Evolutionary conservation across 2,329 filamentous ascomycete genomes (phyloP).

Genomic region (Diaporthe sp.): DNA sequence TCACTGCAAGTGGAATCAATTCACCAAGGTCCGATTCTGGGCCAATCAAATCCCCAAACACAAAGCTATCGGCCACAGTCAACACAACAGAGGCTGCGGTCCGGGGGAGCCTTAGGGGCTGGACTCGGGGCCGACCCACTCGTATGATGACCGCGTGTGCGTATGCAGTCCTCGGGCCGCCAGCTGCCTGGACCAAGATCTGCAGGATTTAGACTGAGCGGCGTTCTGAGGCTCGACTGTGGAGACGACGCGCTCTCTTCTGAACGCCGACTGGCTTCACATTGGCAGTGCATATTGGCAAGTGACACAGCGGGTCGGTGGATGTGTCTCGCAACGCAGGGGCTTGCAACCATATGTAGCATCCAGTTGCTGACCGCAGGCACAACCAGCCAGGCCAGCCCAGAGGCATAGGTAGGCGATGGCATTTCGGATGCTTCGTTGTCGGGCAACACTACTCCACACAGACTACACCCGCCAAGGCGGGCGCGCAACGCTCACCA

Average conservation of each 20-base stretch:
- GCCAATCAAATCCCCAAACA: background rate
- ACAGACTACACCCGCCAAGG: background rate
- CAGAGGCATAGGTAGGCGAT: background rate
- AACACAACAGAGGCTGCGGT: constrained; percentile 18
- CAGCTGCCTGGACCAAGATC: constrained; percentile 10
- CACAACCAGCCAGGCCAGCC: background rate
- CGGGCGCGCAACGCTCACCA: background rate
- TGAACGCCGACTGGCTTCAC: constrained; percentile 26
- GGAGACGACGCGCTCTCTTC: constrained; percentile 1
- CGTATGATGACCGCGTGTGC: constrained; percentile 17
- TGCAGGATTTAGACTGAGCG: constrained; percentile 27
- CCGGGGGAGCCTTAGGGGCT: constrained; percentile 12
- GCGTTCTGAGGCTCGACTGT: constrained; percentile 21
- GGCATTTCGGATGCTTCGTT: background rate
- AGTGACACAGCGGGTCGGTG: constrained; percentile 19
- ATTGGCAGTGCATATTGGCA: background rate
- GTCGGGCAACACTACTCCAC: background rate
- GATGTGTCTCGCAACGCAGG: constrained; percentile 6
- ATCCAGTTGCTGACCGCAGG: constrained; percentile 11
- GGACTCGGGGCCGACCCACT: constrained; percentile 26
- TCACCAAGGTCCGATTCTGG: background rate
- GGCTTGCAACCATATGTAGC: constrained; percentile 16
- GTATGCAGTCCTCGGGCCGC: constrained; percentile 39
- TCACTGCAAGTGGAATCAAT: background rate
- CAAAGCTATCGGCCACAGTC: background rate